A percentile compares a stretch with the other conserved stretches of the same genome.
These are phyloP conservation scores for Conringia planisiliqua DNA, from an alignment of 345 rosid genomes.

Conservation along the genomic window DNA sequence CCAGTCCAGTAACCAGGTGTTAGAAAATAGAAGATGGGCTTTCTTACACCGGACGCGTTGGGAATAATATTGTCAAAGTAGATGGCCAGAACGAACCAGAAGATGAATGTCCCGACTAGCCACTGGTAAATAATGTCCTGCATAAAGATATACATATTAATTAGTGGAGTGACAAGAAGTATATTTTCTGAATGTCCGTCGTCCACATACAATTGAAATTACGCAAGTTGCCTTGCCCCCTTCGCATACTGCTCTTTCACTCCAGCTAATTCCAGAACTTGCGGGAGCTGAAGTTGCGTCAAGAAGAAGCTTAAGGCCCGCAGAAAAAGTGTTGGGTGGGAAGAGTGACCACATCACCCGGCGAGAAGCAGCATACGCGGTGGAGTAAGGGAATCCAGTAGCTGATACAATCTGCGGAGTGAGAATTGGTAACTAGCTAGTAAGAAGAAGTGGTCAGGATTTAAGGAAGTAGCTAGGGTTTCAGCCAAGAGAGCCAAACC, in stretches of 20 bases:
- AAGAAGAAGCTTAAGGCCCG: conserved; percentile 47
- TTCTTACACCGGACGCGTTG: conserved; percentile 79
- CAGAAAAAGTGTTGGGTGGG: conserved; percentile 82
- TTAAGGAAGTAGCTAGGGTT: neutral
- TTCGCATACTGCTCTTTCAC: conserved; percentile 48
- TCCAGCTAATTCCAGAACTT: conserved; percentile 78
- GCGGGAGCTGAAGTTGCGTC: conserved; percentile 51
- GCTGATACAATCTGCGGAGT: conserved; percentile 51
- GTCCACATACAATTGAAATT: conserved; percentile 58
- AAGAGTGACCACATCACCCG: conserved; percentile 69
- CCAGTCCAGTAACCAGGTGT: conserved; percentile 83
- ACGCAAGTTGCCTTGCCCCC: conserved; percentile 44
- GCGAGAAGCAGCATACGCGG: conserved; percentile 1
- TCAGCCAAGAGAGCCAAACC: conserved; percentile 41
- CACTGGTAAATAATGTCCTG: conserved; percentile 73
- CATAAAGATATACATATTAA: conserved; percentile 6
- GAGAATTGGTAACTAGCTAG: conserved; percentile 18
- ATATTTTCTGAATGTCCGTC: neutral
- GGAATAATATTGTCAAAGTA: conserved; percentile 85
- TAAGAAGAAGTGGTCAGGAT: neutral
- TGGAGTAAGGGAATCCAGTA: conserved; percentile 57
- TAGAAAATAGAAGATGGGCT: conserved; percentile 64
- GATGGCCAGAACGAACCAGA: conserved; percentile 70
- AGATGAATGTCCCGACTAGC: conserved; percentile 52
- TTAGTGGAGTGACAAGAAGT: neutral